Evolutionary conservation across 495 filamentous ascomycete genomes (phyloP).

Genomic region (Xylaria sp.): DNA sequence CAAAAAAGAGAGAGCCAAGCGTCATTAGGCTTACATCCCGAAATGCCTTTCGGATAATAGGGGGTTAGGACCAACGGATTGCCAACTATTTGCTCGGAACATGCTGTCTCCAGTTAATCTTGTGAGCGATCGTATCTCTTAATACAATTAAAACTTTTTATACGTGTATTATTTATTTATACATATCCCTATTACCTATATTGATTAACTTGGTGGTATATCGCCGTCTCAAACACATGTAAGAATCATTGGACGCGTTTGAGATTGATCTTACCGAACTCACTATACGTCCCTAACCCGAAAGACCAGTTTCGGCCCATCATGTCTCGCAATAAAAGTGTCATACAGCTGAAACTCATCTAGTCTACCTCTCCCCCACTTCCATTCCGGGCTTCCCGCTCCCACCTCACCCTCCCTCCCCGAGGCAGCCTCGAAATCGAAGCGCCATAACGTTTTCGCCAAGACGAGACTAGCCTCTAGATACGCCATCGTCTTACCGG

Average conservation of each 20-base stretch:
- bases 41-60: neutral
- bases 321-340: conserved; percentile 45
- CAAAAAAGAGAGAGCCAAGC: conserved; percentile 23
- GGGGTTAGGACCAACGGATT: neutral
- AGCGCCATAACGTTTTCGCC: conserved; percentile 40
- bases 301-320: conserved; percentile 49
- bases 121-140: too few relatives aligned
- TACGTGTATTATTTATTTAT: too few relatives aligned
- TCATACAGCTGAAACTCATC: conserved; percentile 50
- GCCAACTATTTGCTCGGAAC: neutral
- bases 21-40: neutral
- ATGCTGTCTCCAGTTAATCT: too few relatives aligned
- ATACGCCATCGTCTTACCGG: conserved; percentile 52
- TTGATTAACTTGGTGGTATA: too few relatives aligned
- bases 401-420: conserved; percentile 22
- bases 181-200: too few relatives aligned
- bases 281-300: too few relatives aligned
- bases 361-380: conserved; percentile 31
- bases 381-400: neutral
- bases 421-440: conserved; percentile 36
- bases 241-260: too few relatives aligned
- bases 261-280: too few relatives aligned
- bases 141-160: too few relatives aligned
- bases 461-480: conserved; percentile 43
- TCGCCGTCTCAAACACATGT: too few relatives aligned